These are phyloP conservation scores for Calonectria naviculata DNA, from an alignment of 2,329 filamentous ascomycete species.

Conservation along the genomic window DNA sequence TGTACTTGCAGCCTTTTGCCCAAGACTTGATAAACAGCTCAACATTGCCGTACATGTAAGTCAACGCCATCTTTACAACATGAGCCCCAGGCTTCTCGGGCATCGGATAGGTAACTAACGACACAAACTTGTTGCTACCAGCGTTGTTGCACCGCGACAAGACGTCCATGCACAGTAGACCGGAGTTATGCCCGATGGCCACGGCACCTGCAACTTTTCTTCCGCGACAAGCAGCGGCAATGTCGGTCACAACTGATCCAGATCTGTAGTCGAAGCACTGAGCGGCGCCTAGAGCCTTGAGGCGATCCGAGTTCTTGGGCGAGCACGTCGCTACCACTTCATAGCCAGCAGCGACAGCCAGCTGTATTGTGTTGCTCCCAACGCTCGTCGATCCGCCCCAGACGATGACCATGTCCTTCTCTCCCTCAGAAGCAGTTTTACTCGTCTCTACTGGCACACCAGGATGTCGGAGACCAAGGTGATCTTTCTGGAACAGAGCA, in stretches of 20 bases:
- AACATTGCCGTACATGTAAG: too few relatives aligned
- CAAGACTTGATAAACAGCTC: too few relatives aligned
- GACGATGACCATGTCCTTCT: conserved; percentile 14
- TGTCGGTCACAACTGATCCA: conserved; percentile 20
- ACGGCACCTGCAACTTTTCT: conserved; percentile 20
- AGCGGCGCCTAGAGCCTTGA: conserved; percentile 53
- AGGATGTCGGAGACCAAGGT: too few relatives aligned
- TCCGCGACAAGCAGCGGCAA: conserved; percentile 7
- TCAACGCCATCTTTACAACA: neutral
- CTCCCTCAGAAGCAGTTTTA: too few relatives aligned
- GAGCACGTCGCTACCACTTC: conserved; percentile 54
- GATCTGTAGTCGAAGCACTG: conserved; percentile 54
- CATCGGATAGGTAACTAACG: conserved; percentile 6
- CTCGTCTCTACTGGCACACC: too few relatives aligned
- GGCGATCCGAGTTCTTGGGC: conserved; percentile 51
- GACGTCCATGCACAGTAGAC: conserved; percentile 6
- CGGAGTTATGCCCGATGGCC: conserved; percentile 16
- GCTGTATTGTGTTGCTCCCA: conserved; percentile 57
- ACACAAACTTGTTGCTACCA: conserved; percentile 2
- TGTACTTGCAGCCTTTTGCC: too few relatives aligned
- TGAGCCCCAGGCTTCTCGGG: conserved; percentile 7
- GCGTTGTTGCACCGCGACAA: neutral
- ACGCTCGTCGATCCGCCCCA: conserved; percentile 62
- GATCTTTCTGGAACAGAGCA: neutral
- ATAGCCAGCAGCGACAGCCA: conserved; percentile 54